Percentiles rank a stretch among this genome's conserved stretches.
phyloP scores from a whole-genome alignment of 2,329 filamentous ascomycete genomes.

The Aspergillus sp. region DNA sequence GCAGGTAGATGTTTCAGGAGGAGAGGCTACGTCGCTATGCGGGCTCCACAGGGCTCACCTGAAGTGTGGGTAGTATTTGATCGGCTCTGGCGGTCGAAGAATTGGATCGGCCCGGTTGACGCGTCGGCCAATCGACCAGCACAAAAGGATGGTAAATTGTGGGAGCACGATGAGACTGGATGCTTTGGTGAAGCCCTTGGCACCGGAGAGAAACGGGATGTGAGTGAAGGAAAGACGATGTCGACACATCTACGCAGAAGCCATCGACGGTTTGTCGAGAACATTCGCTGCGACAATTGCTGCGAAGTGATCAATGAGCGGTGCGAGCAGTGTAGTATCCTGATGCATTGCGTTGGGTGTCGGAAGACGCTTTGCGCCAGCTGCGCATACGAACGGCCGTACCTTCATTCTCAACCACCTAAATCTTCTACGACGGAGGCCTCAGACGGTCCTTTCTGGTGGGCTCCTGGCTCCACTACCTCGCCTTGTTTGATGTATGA shows the following conservation, averaged over 20 bases:
- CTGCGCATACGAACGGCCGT: conserved; percentile 58
- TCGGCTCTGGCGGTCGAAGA: conserved; percentile 58
- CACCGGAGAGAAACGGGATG: conserved; percentile 43
- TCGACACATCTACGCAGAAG: conserved; percentile 56
- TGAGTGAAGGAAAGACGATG: conserved; percentile 54
- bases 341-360: conserved; percentile 63
- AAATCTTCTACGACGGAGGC: conserved; percentile 12
- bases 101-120: conserved; percentile 53
- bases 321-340: conserved; percentile 61
- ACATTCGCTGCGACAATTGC: conserved; percentile 56
- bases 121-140: conserved; percentile 24
- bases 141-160: conserved; percentile 51
- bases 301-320: conserved; percentile 54
- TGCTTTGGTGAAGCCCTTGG: conserved; percentile 57
- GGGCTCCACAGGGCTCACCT: conserved; percentile 54
- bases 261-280: conserved; percentile 53
- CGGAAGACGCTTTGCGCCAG: conserved; percentile 60
- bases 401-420: conserved; percentile 32
- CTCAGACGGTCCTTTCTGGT: conserved; percentile 52
- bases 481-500: conserved; percentile 62
- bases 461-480: conserved; percentile 56
- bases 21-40: conserved; percentile 57
- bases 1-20: conserved; percentile 57
- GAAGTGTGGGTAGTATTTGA: conserved; percentile 65
- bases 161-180: conserved; percentile 57